Conservation (phyloP, 2,329 filamentous ascomycete genomes). For the Mycocentrospora acerina region DNA sequence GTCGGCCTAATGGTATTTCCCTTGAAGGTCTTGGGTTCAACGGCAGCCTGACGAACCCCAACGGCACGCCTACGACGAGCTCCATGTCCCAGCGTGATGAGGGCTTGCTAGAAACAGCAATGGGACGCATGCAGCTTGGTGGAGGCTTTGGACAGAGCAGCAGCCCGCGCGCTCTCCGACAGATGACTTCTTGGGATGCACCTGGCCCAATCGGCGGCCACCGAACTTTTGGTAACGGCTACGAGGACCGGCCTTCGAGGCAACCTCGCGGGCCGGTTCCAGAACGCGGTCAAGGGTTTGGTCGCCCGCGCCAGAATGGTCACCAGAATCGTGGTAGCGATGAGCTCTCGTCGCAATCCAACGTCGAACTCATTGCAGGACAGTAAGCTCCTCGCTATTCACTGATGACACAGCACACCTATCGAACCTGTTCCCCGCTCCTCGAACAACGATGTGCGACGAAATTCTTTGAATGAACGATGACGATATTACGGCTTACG, state of each 20-base stretch:
- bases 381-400: constrained; percentile 41
- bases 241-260: constrained; percentile 61
- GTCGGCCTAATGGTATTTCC: constrained; percentile 60
- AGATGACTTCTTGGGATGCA: constrained; percentile 62
- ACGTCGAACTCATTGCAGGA: constrained; percentile 65
- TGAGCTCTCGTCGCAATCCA: constrained; percentile 61
- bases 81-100: constrained; percentile 57
- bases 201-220: constrained; percentile 66
- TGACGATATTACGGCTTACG: constrained; percentile 41
- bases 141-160: constrained; percentile 52
- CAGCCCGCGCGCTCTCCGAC: constrained; percentile 61
- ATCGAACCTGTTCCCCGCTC: constrained; percentile 25
- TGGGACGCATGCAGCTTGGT: constrained; percentile 59
- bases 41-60: constrained; percentile 65
- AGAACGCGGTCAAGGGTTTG: constrained; percentile 61
- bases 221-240: constrained; percentile 60
- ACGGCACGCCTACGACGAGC: constrained; percentile 62
- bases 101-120: constrained; percentile 62
- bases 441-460: constrained; percentile 24
- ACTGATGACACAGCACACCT: constrained; percentile 14
- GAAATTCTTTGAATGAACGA: constrained; percentile 31
- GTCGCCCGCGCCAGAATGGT: constrained; percentile 59
- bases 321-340: constrained; percentile 64
- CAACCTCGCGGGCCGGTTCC: constrained; percentile 63
- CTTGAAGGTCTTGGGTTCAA: constrained; percentile 48